Evolutionary conservation across 768 basidiomycete species (phyloP).

Genomic region (Serendipita sp.): DNA sequence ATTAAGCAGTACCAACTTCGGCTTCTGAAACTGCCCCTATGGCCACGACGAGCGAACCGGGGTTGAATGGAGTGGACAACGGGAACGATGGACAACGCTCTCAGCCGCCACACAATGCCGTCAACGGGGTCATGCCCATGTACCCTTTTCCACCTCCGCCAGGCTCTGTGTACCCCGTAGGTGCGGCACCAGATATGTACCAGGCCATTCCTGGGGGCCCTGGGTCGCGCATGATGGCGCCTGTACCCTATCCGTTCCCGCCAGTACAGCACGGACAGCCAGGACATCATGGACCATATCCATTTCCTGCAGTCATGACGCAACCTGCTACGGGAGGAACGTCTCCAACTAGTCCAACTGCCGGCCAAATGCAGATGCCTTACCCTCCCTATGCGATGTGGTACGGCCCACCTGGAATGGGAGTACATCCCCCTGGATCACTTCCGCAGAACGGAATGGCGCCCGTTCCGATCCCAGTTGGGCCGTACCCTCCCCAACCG

Average conservation of each 20-base stretch:
- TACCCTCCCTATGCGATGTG: slow-evolving; percentile 1
- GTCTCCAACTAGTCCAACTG: not conserved
- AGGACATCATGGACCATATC: not conserved
- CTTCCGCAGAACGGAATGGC: slow-evolving; percentile 1
- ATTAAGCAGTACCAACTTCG: not conserved
- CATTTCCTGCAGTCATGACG: not conserved
- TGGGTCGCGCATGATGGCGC: not conserved
- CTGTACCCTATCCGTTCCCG: not conserved
- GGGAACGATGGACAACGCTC: not conserved
- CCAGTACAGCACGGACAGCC: not conserved
- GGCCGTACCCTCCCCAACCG: slow-evolving; percentile 20
- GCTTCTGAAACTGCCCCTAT: slow-evolving; percentile 1
- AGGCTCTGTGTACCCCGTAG: not conserved
- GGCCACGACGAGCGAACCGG: not conserved
- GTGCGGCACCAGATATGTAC: not conserved
- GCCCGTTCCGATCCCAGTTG: slow-evolving; percentile 10
- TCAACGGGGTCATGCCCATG: not conserved
- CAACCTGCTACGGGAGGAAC: not conserved
- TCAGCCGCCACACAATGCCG: not conserved
- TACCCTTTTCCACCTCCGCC: not conserved
- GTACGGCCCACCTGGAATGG: not conserved
- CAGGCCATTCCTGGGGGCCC: not conserved
- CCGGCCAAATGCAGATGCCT: not conserved
- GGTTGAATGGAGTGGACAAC: not conserved
- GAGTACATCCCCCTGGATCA: not conserved